phyloP scores from a whole-genome alignment of 1,284 basidiomycete species.

The Sporisorium reilianum region DNA sequence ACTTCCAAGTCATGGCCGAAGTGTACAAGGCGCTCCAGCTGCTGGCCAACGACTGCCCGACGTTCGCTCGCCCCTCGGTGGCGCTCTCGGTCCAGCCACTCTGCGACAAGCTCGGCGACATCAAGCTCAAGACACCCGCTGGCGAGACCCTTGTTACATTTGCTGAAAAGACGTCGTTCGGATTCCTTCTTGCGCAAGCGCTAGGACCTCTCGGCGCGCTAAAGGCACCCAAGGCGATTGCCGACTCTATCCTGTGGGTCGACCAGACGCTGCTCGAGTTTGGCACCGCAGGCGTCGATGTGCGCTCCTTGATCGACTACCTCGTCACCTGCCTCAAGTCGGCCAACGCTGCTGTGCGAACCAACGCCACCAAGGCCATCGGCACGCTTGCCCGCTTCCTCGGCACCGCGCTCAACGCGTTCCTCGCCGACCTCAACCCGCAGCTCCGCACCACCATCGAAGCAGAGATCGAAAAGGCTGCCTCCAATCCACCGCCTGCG shows the following conservation, averaged over 20 bases:
- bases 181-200: slow-evolving; percentile 90
- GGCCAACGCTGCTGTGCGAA: slow-evolving; percentile 92
- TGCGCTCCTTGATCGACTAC: slow-evolving; percentile 89
- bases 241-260: slow-evolving; percentile 90
- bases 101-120: slow-evolving; percentile 93
- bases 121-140: slow-evolving; percentile 97
- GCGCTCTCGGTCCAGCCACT: slow-evolving; percentile 87
- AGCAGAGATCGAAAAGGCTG: slow-evolving; percentile 93
- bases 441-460: slow-evolving; percentile 92
- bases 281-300: slow-evolving; percentile 85
- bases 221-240: slow-evolving; percentile 96
- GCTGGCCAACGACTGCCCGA: slow-evolving; percentile 82
- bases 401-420: slow-evolving; percentile 88
- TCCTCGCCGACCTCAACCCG: slow-evolving; percentile 93
- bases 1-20: slow-evolving; percentile 79
- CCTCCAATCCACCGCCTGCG: slow-evolving; percentile 81
- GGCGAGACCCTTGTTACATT: slow-evolving; percentile 85
- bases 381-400: slow-evolving; percentile 93
- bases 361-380: slow-evolving; percentile 92
- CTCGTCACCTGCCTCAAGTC: slow-evolving; percentile 88
- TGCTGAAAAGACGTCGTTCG: slow-evolving; percentile 91
- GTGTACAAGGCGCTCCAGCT: slow-evolving; percentile 70
- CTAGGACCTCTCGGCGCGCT: slow-evolving; percentile 43
- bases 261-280: slow-evolving; percentile 91
- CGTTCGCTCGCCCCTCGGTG: slow-evolving; percentile 86